Conservation (phyloP, 2,329 filamentous ascomycete species). For the Dactylellina leptospora region DNA sequence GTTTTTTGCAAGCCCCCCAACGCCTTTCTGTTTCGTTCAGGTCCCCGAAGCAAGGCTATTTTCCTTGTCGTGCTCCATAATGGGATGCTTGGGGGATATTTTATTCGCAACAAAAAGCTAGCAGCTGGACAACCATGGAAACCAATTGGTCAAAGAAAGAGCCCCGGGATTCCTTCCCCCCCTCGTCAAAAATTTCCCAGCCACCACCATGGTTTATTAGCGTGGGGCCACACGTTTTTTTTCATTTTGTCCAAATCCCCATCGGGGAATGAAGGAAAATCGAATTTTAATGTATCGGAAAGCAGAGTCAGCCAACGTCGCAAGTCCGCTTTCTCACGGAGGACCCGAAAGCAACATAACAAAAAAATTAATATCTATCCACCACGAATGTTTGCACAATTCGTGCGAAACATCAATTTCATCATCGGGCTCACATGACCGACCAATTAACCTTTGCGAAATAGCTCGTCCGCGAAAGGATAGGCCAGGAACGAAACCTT, state of each 20-base stretch:
- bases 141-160: no score
- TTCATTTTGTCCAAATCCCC: no score
- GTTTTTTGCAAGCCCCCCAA: constrained; percentile 1
- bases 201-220: not conserved
- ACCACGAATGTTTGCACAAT: no score
- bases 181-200: constrained; percentile 1
- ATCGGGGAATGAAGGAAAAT: not conserved
- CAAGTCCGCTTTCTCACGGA: no score
- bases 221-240: no score
- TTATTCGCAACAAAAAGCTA: no score
- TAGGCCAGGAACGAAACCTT: not conserved
- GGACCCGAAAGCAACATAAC: no score
- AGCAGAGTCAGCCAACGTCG: not conserved
- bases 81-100: no score
- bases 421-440: not conserved
- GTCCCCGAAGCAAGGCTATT: not conserved
- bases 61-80: no score
- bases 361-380: no score
- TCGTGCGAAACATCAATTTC: not conserved
- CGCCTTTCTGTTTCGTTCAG: not conserved
- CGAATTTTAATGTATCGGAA: not conserved
- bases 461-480: constrained; percentile 11
- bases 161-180: no score
- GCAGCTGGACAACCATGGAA: no score
- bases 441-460: constrained; percentile 5